Evolutionary conservation across 805 yeast genomes (phyloP).

Genomic region (Yamadazyma olivae): DNA sequence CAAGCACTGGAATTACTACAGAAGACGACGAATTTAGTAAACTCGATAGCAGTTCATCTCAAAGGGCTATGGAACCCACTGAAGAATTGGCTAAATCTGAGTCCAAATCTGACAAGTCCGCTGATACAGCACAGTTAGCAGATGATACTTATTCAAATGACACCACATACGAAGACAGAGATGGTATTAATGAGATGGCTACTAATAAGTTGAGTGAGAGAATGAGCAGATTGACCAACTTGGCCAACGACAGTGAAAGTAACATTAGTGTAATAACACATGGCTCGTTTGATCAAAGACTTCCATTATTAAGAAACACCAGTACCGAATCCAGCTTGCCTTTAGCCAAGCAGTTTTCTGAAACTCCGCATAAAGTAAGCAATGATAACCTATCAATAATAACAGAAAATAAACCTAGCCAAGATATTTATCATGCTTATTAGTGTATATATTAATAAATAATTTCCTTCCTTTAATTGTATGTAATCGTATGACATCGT

Average conservation of each 20-base stretch:
- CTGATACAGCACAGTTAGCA: neutral
- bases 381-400: slow-evolving; percentile 23
- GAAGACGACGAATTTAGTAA: slow-evolving; percentile 11
- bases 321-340: slow-evolving; percentile 13
- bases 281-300: slow-evolving; percentile 15
- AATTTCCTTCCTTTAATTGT: too few species aligned
- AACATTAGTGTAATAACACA: slow-evolving; percentile 15
- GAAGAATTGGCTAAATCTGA: too few species aligned
- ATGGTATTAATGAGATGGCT: neutral
- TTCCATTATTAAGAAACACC: slow-evolving; percentile 14
- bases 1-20: slow-evolving; percentile 8
- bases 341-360: slow-evolving; percentile 7
- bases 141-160: neutral
- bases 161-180: neutral
- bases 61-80: neutral
- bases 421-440: slow-evolving; percentile 22
- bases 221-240: neutral
- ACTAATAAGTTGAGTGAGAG: slow-evolving; percentile 1
- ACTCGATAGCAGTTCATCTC: slow-evolving; percentile 1
- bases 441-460: slow-evolving; percentile 6
- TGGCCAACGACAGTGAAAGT: slow-evolving; percentile 14
- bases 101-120: neutral
- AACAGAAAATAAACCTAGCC: slow-evolving; percentile 14
- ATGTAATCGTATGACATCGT: too few species aligned
- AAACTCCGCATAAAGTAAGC: slow-evolving; percentile 7